These are phyloP conservation scores for Carex arenaria DNA, from an alignment of 202 grass and related monocot species.

Conservation along the genomic window DNA sequence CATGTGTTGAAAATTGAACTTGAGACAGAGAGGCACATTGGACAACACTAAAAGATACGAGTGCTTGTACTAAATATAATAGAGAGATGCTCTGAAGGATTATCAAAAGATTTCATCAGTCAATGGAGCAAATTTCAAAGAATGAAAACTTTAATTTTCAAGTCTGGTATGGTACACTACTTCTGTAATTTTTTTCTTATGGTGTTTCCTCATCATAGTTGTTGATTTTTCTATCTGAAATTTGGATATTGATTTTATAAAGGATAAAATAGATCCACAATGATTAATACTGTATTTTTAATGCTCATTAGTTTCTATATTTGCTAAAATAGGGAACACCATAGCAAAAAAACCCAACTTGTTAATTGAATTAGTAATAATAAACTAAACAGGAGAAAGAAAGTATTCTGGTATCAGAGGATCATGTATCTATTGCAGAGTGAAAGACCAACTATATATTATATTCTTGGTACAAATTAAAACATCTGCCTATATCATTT, in stretches of 20 bases:
- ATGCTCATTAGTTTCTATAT: too few relatives aligned
- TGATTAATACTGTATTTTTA: too few relatives aligned
- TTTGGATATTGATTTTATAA: too few relatives aligned
- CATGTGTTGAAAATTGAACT: not conserved
- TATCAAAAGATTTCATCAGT: not conserved
- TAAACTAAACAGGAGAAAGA: not conserved
- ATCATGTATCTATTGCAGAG: not conserved
- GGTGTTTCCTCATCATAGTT: too few relatives aligned
- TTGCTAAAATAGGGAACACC: too few relatives aligned
- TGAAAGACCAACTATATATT: not conserved
- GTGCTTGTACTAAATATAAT: not conserved
- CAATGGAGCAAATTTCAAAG: not conserved
- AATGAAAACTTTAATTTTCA: not conserved
- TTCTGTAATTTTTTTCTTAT: too few relatives aligned
- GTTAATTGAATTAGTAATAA: not conserved
- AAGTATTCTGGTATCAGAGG: not conserved
- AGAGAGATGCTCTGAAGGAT: not conserved
- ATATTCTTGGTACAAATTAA: not conserved
- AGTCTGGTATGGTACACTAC: too few relatives aligned
- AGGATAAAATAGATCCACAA: too few relatives aligned
- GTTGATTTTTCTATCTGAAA: too few relatives aligned
- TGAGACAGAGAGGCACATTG: not conserved
- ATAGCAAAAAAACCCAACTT: too few relatives aligned
- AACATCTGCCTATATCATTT: not conserved
- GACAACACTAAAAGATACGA: not conserved